These are phyloP conservation scores for Moesziomyces parantarcticus DNA, from an alignment of 1,284 basidiomycete species.

Conservation along the genomic window DNA sequence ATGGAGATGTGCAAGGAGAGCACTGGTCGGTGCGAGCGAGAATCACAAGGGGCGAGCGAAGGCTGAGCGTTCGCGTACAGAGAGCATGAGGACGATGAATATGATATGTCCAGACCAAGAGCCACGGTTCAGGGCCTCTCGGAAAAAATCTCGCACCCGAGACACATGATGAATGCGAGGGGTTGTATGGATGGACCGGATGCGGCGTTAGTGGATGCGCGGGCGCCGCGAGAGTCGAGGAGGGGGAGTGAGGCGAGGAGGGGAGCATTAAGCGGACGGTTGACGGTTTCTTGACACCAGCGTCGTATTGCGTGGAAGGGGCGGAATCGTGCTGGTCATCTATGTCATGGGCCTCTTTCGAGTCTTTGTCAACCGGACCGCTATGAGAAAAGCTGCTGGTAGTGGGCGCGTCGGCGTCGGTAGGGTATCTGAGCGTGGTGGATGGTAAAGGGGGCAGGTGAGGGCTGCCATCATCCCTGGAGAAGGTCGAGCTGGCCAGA, in stretches of 20 bases:
- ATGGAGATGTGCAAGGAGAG: slow-evolving; percentile 22
- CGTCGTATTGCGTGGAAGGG: slow-evolving; percentile 8
- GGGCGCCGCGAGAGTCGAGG: slow-evolving; percentile 19
- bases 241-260: slow-evolving; percentile 34
- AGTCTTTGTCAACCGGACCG: slow-evolving; percentile 2
- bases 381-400: background rate
- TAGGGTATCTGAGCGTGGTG: slow-evolving; percentile 8
- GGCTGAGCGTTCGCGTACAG: slow-evolving; percentile 13
- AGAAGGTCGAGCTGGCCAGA: slow-evolving; percentile 38
- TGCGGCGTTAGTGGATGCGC: too few relatives aligned
- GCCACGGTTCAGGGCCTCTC: slow-evolving; percentile 16
- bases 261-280: slow-evolving; percentile 25
- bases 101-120: slow-evolving; percentile 12
- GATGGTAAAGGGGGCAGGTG: slow-evolving; percentile 10
- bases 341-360: slow-evolving; percentile 43
- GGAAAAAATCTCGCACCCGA: slow-evolving; percentile 4
- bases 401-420: background rate
- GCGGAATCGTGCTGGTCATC: slow-evolving; percentile 21
- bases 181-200: too few relatives aligned
- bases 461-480: slow-evolving; percentile 33
- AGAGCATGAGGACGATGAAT: background rate
- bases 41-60: slow-evolving; percentile 21
- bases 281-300: slow-evolving; percentile 5
- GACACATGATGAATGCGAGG: too few relatives aligned
- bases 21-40: slow-evolving; percentile 8